Evolutionary conservation across 805 yeast species (phyloP), one percentile per base, ranked within the genome.

Genomic region (Metschnikowia peoriensis): DNA sequence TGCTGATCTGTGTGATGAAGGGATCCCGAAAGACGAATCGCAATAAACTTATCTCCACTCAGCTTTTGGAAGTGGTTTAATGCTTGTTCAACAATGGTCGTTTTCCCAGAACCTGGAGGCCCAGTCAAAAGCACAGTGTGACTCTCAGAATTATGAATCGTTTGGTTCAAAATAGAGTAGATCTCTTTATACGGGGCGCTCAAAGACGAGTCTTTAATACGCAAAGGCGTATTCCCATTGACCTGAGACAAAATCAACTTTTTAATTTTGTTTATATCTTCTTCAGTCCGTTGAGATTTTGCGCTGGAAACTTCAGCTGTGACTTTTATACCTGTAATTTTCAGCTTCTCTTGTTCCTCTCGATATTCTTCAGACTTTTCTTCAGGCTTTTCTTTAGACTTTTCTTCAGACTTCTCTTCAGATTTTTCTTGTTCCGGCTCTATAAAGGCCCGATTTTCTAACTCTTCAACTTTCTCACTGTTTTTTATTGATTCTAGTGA

Each of bases 71-170:
- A 66, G 12, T 73, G 70, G 0, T 63, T 54, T 15, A 94, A 51
- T 0, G 86, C 90, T 6, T 76, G 69, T 32, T 86, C 76, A 2
- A 93, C 71, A 3, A 88, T 67, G 1, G 81, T 69, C 0, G 92
- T 76, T 64, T 93, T 93, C 0, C 96, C 97, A 6, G 84, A 73
- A 2, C 86, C 83, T 41, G 91, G 71, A 0, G 97, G 89, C 0
- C 98, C 98, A 43, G 91, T 76, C 1, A 93, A 53, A 7, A 93
- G 70, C 11, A 85, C 81, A 2, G 97, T 93, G 63, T 89, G 90
- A 7, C 96, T 92, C 56, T 90, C 94, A 29, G 81, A 78, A 54
- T 81, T 81, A 27, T 73, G 70, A 1, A 91, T 76, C 0, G 96
- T 85, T 55, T 83, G 84, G 46, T 81, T 82, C 47, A 92, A 64